Base-by-base conservation (phyloP, 331 rosid species). In the Stylosanthes scabra region DNA sequence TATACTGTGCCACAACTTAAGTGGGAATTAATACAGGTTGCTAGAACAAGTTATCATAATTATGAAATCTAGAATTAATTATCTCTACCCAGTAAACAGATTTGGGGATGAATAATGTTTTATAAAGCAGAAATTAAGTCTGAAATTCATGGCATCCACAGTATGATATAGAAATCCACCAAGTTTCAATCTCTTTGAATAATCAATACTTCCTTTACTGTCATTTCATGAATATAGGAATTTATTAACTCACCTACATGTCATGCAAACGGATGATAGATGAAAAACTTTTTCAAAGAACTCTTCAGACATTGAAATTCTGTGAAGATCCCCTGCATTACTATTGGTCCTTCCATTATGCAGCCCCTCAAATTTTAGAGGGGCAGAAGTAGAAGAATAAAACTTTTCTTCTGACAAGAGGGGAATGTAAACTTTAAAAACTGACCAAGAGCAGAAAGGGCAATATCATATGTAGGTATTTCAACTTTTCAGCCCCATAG, bases 341-440 rank as follows among this genome's bases (percentile, higher is more conserved):
- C 12, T 72, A 27, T 9, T 59, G 64, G 58, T 37, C 74, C 64
- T 54, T 80, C 54, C 69, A 27, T 49, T 67, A 81, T 65, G 70
- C 70, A 76, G 75, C 82, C 64, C 46, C 69, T 72, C 82, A 61
- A 51, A 61, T 42, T 62, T 68, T 12, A 42, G 68, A 72, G 64
- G 76, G 82, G 55, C 80, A 67, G 50, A 34, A 46, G 11, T 60
- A 61, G 51, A 34, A 76, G 80, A 81, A 71, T 81, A 68, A 71
- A 47, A 41, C 29, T 34, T 61, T 76, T 39, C 55, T 68, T 47
- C 12, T n/a, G 73, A 59, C 42, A 58, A 46, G 50, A 46, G 55
- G 46, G 47, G 59, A 63, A 40, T 50, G 70, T 50, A 60, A 63
- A 46, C 79, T 71, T 81, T 70, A 16, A 77, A 59, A 40, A 39